Conservation (phyloP, 73 alveolate species). For the Diophrys sp. region DNA sequence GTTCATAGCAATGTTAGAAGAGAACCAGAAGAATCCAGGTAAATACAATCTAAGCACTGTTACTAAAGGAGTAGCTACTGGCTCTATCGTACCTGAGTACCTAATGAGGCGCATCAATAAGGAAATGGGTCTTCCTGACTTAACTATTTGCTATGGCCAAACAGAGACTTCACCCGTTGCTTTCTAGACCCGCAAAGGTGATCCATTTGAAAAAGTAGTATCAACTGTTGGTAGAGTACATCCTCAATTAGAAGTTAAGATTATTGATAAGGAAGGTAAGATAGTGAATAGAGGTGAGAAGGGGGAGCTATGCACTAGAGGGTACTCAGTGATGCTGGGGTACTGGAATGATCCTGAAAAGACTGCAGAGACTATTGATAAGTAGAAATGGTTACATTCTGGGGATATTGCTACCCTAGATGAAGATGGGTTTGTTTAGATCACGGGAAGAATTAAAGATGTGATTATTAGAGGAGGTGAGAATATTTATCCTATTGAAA, state of each 20-base stretch:
- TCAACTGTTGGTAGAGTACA: conserved; percentile 62
- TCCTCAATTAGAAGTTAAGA: conserved; percentile 54
- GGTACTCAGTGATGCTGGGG: conserved; percentile 69
- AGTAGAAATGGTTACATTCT: conserved; percentile 63
- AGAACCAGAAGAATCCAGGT: conserved; percentile 33
- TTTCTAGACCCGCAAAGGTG: conserved; percentile 1
- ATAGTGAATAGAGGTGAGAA: conserved; percentile 46
- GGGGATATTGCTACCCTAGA: conserved; percentile 77
- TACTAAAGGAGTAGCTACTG: conserved; percentile 75
- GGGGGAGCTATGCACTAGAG: conserved; percentile 74
- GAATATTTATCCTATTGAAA: conserved; percentile 77
- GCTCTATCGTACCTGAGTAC: conserved; percentile 74
- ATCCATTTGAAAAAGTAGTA: conserved; percentile 17
- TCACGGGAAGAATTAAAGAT: conserved; percentile 79
- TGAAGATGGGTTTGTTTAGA: conserved; percentile 70
- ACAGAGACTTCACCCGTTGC: conserved; percentile 44
- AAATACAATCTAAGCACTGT: conserved; percentile 33
- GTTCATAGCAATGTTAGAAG: conserved; percentile 62
- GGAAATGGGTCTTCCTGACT: conserved; percentile 16
- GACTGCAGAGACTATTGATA: conserved; percentile 58
- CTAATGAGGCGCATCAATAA: conserved; percentile 38
- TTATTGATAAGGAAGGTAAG: conserved; percentile 32
- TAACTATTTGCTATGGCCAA: conserved; percentile 27
- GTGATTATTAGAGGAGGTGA: conserved; percentile 90
- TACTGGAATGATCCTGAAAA: conserved; percentile 81